These are phyloP conservation scores for Lenzites betulinus DNA, from an alignment of 768 basidiomycete genomes.

Conservation along the genomic window DNA sequence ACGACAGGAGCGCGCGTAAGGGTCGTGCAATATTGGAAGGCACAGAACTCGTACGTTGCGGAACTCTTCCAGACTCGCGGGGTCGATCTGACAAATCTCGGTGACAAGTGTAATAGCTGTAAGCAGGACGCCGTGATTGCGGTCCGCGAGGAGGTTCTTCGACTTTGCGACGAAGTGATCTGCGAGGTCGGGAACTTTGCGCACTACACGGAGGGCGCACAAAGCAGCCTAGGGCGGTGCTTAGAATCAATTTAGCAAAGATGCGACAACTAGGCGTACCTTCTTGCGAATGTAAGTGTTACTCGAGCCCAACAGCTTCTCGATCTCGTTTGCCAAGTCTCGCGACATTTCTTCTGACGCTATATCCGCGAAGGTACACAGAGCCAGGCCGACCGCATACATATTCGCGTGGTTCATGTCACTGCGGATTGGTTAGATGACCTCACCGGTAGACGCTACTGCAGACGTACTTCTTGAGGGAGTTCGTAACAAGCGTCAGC, in stretches of 20 bases:
- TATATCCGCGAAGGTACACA: slow-evolving; percentile 98
- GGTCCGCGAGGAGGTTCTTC: slow-evolving; percentile 89
- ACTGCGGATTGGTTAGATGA: slow-evolving; percentile 44
- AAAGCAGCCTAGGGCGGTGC: slow-evolving; percentile 72
- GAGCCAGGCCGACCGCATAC: slow-evolving; percentile 95
- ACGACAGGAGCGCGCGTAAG: not conserved
- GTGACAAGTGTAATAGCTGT: slow-evolving; percentile 93
- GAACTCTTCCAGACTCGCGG: slow-evolving; percentile 77
- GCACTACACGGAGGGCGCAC: slow-evolving; percentile 91
- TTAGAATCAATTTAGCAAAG: not conserved
- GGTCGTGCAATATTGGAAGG: not conserved
- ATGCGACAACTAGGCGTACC: slow-evolving; percentile 44
- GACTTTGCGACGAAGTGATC: slow-evolving; percentile 91
- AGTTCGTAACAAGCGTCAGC: slow-evolving; percentile 95
- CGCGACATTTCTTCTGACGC: slow-evolving; percentile 99
- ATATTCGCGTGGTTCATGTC: slow-evolving; percentile 99
- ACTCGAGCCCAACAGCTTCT: slow-evolving; percentile 94
- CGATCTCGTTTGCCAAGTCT: slow-evolving; percentile 96
- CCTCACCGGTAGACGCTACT: not conserved
- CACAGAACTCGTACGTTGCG: slow-evolving; percentile 65
- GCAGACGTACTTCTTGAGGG: slow-evolving; percentile 85
- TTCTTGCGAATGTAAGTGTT: slow-evolving; percentile 99
- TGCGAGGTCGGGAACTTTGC: slow-evolving; percentile 93
- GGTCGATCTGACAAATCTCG: slow-evolving; percentile 89
- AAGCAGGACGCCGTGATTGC: slow-evolving; percentile 95